Conservation (phyloP, 2,329 filamentous ascomycete species). For the Colletotrichum abscissum region DNA sequence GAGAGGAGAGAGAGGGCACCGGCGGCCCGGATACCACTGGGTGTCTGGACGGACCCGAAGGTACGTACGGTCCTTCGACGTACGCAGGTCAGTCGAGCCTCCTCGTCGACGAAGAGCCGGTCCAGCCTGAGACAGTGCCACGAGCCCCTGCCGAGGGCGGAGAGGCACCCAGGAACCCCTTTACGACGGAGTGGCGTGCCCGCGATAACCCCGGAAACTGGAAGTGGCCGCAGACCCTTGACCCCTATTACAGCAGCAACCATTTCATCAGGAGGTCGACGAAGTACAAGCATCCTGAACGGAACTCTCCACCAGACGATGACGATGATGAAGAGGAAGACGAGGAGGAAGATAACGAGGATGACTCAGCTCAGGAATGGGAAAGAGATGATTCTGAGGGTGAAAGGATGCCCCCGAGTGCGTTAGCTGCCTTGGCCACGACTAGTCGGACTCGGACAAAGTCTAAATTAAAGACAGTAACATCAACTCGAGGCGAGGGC, state of each 20-base stretch:
- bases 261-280: conserved; percentile 28
- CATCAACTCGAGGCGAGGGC: too few relatives aligned
- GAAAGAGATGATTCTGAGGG: background rate
- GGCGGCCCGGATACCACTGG: conserved; percentile 7
- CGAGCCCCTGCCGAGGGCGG: conserved; percentile 30
- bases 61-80: conserved; percentile 16
- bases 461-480: background rate
- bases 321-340: conserved; percentile 29
- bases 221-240: conserved; percentile 10
- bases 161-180: conserved; percentile 27
- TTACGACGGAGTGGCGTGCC: conserved; percentile 33
- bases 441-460: background rate
- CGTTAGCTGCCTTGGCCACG: background rate
- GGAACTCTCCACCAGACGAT: background rate
- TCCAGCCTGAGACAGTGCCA: background rate
- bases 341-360: background rate
- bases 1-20: background rate
- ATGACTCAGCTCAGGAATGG: background rate
- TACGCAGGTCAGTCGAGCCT: background rate
- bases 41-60: conserved; percentile 7
- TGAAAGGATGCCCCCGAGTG: background rate
- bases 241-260: conserved; percentile 31
- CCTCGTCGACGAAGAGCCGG: background rate
- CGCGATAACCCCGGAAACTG: background rate
- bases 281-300: conserved; percentile 12